Evolutionary conservation across 2,329 filamentous ascomycete genomes (phyloP), one percentile per base, ranked within the genome.

Genomic region (Fusarium avenaceum): DNA sequence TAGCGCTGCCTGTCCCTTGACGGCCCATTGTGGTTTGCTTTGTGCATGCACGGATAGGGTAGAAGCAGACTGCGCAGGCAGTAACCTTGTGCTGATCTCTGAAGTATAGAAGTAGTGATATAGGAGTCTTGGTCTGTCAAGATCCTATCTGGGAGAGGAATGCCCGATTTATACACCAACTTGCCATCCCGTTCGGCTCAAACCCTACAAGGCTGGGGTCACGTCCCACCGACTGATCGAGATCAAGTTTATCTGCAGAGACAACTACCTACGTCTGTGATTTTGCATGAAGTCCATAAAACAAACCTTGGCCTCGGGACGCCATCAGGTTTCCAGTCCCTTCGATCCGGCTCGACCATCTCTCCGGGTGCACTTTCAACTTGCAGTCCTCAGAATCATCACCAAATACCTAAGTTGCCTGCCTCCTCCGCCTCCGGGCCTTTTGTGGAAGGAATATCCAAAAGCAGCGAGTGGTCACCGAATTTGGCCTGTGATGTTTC

Each of bases 151-250:
- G 14, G 35, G 3, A 33, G 13, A 42, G 6, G 17, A 7, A 19
- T 22, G 32, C 58, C 6, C n/a, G 15, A 24, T 62, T 62, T 55
- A 62, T 62, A 62, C 58, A 62, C 30, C 13, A 19, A 11, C 10
- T 13, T 62, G 15, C 22, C 8, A 13, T 54, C 33, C 30, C 35
- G 6, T 2, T 55, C 19, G 26, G 15, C 7, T 28, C 24, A 19
- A 26, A 17, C 19, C 47, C 13, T 17, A 32, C 57, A 50, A 42
- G 33, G 46, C 47, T 62, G 48, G 44, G 44, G 52, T 33, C 19
- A 39, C 32, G 20, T 46, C 20, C 15, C 10, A 22, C 28, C 33
- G 30, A 28, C 42, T 10, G 42, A 54, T 54, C 51, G n/a, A n/a
- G 42, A 54, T 54, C 50, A 35, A 26, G 42, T 38, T 10, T 17